Evolutionary conservation across 1,284 basidiomycete species (phyloP), one percentile per base, ranked within the genome.

Genomic region (Cronartium quercuum): DNA sequence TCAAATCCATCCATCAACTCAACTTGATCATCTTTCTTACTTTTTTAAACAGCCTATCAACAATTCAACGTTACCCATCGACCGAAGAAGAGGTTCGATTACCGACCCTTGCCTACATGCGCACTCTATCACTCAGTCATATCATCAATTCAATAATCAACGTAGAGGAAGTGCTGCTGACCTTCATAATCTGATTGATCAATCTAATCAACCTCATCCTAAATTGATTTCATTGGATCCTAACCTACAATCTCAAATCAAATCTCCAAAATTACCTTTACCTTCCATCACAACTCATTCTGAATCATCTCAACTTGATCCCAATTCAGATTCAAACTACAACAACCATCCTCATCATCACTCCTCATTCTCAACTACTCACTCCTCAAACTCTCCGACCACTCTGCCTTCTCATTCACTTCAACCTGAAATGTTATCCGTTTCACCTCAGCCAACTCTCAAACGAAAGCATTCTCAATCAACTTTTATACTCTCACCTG

Each of bases 41-140:
- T 6, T 47, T 66, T 15, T 21, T 18, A 21, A 47, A 13, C 44
- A 66, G 65, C 29, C 44, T n/a, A 55, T 66, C 44, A 35, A 29
- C 35, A 9, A 42, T 44, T 42, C 24, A 29, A 51, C 51, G n/a
- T 4, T 9, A n/a, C 21, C 44, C 12, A 18, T 51, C 21, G 65
- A 55, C 18, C 44, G 44, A 42, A 40, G 65, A 35, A 42, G 65
- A 66, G 65, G 44, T 55, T 66, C 65, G 41, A 66, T 66, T 29
- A 66, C 65, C 44, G 65, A 66, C 35, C 65, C 65, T 51, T 44
- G 65, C 44, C 40, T 66, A 37, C 65, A 66, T 55, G 65, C 65
- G 34, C 65, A 66, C 34, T 66, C 65, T 9, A 12, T 38, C 6
- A 3, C 40, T 10, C 65, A 44, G 44, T 29, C 44, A 38, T 44